phyloP scores from a whole-genome alignment of 1,284 basidiomycete species.

The Kwoniella shivajii region DNA sequence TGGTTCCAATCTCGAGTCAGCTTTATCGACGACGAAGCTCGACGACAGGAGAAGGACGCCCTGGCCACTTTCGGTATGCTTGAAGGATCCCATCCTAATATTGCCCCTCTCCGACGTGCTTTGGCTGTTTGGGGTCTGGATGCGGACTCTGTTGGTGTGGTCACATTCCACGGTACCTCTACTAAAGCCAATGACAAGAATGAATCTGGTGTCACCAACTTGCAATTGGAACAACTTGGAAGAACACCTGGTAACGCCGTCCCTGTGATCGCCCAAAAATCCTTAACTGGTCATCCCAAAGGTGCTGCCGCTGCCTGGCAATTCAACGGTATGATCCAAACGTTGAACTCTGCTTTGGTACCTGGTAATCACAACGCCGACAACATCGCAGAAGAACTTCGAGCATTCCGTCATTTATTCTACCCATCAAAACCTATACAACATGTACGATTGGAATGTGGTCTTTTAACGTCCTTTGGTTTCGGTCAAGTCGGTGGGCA shows the following conservation, averaged over 20 bases:
- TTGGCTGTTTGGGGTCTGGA: constrained; percentile 95
- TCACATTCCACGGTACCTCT: constrained; percentile 71
- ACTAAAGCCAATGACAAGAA: constrained; percentile 99
- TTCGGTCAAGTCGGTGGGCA: constrained; percentile 99
- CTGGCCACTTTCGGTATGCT: constrained; percentile 91
- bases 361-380: constrained; percentile 98
- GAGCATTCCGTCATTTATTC: constrained; percentile 85
- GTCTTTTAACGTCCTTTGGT: constrained; percentile 95
- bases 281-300: constrained; percentile 92
- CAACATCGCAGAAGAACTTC: constrained; percentile 92
- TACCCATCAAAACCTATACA: constrained; percentile 96
- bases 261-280: constrained; percentile 97
- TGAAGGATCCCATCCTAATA: constrained; percentile 78
- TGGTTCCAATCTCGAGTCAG: constrained; percentile 73
- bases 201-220: constrained; percentile 95
- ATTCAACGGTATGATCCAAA: constrained; percentile 89
- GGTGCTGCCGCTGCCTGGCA: constrained; percentile 98
- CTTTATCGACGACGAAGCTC: constrained; percentile 85
- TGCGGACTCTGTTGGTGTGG: constrained; percentile 77
- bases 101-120: constrained; percentile 88
- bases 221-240: constrained; percentile 82
- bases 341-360: constrained; percentile 79
- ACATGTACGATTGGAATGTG: constrained; percentile 87
- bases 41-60: constrained; percentile 86
- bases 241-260: constrained; percentile 92